Evolutionary conservation across 495 filamentous ascomycete genomes (phyloP).

Genomic region (Cenococcum geophilum): DNA sequence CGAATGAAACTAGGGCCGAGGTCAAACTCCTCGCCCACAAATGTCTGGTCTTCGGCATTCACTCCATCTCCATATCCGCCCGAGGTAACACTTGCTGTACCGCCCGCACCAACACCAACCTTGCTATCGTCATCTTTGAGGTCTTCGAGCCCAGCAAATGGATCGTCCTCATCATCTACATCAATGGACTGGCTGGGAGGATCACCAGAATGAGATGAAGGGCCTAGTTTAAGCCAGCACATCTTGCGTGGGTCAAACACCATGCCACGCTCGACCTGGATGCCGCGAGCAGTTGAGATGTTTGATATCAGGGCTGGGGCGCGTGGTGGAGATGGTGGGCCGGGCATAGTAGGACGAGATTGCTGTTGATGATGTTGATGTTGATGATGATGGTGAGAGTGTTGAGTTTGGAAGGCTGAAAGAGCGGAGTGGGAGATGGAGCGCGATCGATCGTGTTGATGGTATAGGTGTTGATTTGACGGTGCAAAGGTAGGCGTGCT

Average conservation of each 20-base stretch:
- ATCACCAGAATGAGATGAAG: constrained; percentile 22
- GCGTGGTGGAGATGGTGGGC: constrained; percentile 50
- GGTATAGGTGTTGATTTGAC: constrained; percentile 38
- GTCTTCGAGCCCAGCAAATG: constrained; percentile 72
- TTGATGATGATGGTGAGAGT: too few relatives aligned
- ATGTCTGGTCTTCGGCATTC: constrained; percentile 30
- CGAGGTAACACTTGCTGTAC: constrained; percentile 7
- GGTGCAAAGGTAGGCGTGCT: constrained; percentile 30
- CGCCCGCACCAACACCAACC: constrained; percentile 15
- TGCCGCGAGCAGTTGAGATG: constrained; percentile 62
- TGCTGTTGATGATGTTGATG: constrained; percentile 38
- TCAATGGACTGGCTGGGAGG: constrained; percentile 30
- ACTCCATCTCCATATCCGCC: background rate
- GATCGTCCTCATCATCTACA: constrained; percentile 59
- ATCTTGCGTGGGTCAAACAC: constrained; percentile 94
- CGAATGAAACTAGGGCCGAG: constrained; percentile 90
- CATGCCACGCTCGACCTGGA: constrained; percentile 92
- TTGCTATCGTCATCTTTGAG: constrained; percentile 49
- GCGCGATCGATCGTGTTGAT: constrained; percentile 36
- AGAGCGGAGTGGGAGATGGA: constrained; percentile 27
- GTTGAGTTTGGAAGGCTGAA: constrained; percentile 38
- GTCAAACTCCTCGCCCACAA: constrained; percentile 85
- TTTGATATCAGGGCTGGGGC: constrained; percentile 86
- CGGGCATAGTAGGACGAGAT: constrained; percentile 45
- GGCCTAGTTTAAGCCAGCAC: constrained; percentile 72